Evolutionary conservation across 129 eudicot species (phyloP), one percentile per base, ranked within the genome.

Genomic region (Artemisia annua): DNA sequence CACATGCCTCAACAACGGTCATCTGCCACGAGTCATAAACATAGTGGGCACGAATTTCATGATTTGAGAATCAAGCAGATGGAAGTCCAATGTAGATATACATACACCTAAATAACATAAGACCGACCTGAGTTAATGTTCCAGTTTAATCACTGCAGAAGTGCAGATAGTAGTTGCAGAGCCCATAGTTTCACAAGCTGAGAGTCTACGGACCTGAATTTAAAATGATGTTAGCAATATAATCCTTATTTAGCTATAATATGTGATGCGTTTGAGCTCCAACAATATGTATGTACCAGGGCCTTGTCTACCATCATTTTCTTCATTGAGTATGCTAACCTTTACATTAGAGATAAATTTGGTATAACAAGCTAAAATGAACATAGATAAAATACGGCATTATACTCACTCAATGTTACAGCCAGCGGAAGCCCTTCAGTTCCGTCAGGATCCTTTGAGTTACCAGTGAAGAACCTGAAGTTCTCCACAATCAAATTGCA

Each of bases 241-340:
- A 60, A n/a, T 44, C 70, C 44, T 39, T 39, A 7, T 39, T 5
- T 39, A 39, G 44, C 44, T 39, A 39, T 39, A 7, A 39, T 43
- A 44, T 49, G 30, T 70, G 56, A 55, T 11, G 39, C 19, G 9
- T 9, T 17, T 2, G 46, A 46, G 9, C 32, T 15, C 57, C 39
- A 66, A 15, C 16, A 64, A 64, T 62, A 81, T 79, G 30, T 81
- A 79, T 79, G 44, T 83, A 79, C 95, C 91, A 92, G 75, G 64
- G 98, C 98, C 83, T 92, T 92, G 81, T 92, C 98, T 69, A 87
- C 89, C 98, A 92, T 92, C 98, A 92, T 92, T 76, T 92, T 92
- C 86, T 90, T 86, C 98, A 92, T 89, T 5, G 98, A 92, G 81
- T 92, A 92, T 9, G 98, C 98, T 66, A 92, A 76, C 72, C 98